Base-by-base conservation (phyloP, 2,329 filamentous ascomycete genomes). In the Diaporthe ilicicola region DNA sequence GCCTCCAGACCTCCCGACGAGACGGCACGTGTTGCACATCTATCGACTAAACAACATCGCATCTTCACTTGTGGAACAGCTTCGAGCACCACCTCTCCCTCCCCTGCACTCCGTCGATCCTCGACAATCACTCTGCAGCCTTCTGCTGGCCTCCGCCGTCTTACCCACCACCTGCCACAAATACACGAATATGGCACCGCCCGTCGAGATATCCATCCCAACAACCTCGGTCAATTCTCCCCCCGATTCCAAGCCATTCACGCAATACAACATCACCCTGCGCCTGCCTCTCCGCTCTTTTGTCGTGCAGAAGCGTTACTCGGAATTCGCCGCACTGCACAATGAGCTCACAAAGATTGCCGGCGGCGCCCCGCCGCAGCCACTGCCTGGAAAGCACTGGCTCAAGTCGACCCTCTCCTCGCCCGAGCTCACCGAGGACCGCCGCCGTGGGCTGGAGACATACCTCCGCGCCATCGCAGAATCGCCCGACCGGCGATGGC, bases 291-390 rank as follows among this genome's bases (percentile, higher is more conserved):
- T 95, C 17, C 90, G 92, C 59, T 92, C 92, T 5, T 93, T 92
- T 76, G 91, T 92, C 74, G 86, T 94, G 6, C 90, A 91, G 77
- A 95, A 95, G 81, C 92, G 93, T 76, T 97, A 95, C 84, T 94
- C 91, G 67, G 93, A 96, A 79, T 96, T 96, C 78, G 84, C 85
- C 69, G 80, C 85, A 56, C 89, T 97, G 19, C 89, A 96, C 82
- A 80, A 84, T 37, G 82, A 87, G 4, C 86, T 97, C 10, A 84
- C 85, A 24, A 82, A 86, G 50, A 84, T 89, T 62, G 87, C 91
- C 70, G 90, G 90, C 75, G 78, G 84, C 27, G 80, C 92, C 24
- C 93, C 93, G 9, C 93, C 93, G 0, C 84, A 85, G 1, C 83
- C 91, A 0, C 84, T 95, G 2, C 93, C 93, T 0, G 83, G 83